These are phyloP conservation scores for Plasmodium vinckei DNA, from an alignment of 169 alveolate species.

Conservation along the genomic window DNA sequence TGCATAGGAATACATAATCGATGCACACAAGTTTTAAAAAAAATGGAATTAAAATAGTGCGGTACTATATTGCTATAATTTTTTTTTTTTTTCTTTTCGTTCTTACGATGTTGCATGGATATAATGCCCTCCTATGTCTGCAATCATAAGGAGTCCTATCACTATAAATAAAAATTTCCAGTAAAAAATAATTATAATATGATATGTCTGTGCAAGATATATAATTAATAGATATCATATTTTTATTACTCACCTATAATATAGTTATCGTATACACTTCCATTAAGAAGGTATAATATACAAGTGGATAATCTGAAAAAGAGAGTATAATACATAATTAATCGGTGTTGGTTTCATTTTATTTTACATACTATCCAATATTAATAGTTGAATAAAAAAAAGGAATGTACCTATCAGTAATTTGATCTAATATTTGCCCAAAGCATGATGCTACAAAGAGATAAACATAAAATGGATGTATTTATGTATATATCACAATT, in stretches of 20 bases:
- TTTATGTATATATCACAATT: not conserved
- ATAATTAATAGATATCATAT: not conserved
- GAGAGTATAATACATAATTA: not conserved
- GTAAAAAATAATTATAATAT: too few relatives aligned
- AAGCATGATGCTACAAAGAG: constrained; percentile 48
- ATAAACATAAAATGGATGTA: constrained; percentile 2
- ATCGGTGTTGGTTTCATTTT: too few relatives aligned
- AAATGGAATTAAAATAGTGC: too few relatives aligned
- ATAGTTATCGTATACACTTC: constrained; percentile 56
- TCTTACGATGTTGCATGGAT: constrained; percentile 73
- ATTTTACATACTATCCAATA: too few relatives aligned
- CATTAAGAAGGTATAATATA: constrained; percentile 65
- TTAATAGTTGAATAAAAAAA: too few relatives aligned
- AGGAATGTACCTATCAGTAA: constrained; percentile 65
- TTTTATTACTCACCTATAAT: constrained; percentile 32
- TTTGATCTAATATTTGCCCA: constrained; percentile 75
- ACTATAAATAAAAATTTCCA: constrained; percentile 8
- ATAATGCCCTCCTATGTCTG: constrained; percentile 77
- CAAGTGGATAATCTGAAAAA: constrained; percentile 64
- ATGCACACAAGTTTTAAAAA: too few relatives aligned
- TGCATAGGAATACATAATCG: too few relatives aligned
- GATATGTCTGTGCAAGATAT: too few relatives aligned
- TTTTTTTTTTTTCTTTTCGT: not conserved
- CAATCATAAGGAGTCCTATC: constrained; percentile 75
- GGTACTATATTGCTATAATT: not conserved